These are phyloP conservation scores for Colletotrichum australisinense DNA, from an alignment of 2,329 filamentous ascomycete species.

Conservation along the genomic window DNA sequence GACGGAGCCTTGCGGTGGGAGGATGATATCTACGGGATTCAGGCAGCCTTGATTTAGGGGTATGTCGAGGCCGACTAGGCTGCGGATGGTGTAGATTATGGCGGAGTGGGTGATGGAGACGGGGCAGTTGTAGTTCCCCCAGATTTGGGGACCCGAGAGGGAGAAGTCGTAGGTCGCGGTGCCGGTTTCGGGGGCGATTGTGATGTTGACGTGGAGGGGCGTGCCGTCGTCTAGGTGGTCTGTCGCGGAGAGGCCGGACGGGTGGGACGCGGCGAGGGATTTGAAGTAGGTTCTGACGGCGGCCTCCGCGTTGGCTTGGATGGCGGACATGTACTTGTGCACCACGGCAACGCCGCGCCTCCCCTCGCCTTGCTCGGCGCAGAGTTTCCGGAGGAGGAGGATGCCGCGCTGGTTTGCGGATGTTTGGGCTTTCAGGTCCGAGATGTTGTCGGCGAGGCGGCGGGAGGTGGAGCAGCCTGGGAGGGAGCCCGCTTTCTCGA, in stretches of 20 bases:
- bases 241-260: constrained; percentile 37
- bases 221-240: constrained; percentile 53
- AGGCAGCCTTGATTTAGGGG: constrained; percentile 54
- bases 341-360: no score
- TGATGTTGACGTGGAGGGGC: constrained; percentile 45
- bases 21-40: constrained; percentile 45
- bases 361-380: constrained; percentile 41
- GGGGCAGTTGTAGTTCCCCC: constrained; percentile 50
- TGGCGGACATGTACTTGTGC: constrained; percentile 53
- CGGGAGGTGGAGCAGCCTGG: constrained; percentile 51
- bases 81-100: constrained; percentile 52
- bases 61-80: constrained; percentile 48
- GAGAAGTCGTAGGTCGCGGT: constrained; percentile 50
- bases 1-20: constrained; percentile 44
- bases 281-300: constrained; percentile 47
- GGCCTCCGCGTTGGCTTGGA: constrained; percentile 53
- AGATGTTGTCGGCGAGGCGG: constrained; percentile 53
- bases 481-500: constrained; percentile 47
- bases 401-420: constrained; percentile 56
- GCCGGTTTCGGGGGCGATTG: constrained; percentile 44
- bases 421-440: constrained; percentile 56
- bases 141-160: constrained; percentile 48
- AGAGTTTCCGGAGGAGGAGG: constrained; percentile 46
- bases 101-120: constrained; percentile 51
- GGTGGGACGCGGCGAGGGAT: constrained; percentile 45